These are phyloP conservation scores for Chenopodium formosanum DNA, from an alignment of 148 eudicot species.

Conservation along the genomic window DNA sequence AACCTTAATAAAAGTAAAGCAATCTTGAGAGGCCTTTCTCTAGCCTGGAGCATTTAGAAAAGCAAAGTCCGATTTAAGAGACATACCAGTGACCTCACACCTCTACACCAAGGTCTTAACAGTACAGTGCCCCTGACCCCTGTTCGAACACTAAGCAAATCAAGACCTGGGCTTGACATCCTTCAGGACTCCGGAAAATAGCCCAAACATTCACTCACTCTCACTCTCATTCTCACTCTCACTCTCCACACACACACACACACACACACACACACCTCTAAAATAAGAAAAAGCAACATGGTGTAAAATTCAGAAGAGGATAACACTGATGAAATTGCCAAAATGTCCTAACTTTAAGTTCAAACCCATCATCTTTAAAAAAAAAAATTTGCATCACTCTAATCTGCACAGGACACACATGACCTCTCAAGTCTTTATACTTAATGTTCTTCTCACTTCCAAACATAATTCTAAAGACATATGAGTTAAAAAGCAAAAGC, in stretches of 20 bases:
- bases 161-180: background rate
- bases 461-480: background rate
- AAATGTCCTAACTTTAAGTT: background rate
- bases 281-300: too few relatives aligned
- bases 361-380: background rate
- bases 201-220: background rate
- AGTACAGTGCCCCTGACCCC: background rate
- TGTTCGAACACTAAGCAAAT: background rate
- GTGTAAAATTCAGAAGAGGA: background rate
- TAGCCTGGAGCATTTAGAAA: too few relatives aligned
- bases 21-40: too few relatives aligned
- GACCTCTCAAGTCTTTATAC: background rate
- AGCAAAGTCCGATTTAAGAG: too few relatives aligned
- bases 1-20: too few relatives aligned
- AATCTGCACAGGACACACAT: background rate
- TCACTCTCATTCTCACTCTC: too few relatives aligned
- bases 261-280: too few relatives aligned
- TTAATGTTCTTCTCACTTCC: background rate
- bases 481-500: background rate
- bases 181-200: background rate
- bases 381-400: too few relatives aligned
- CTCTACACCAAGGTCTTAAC: background rate
- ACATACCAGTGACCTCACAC: too few relatives aligned
- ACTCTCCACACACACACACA: too few relatives aligned
- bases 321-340: background rate